A percentile compares a stretch with the other conserved stretches of the same genome.
Evolutionary conservation across 441 rosid species (phyloP).

Genomic region (Arabidopsis hybrid): DNA sequence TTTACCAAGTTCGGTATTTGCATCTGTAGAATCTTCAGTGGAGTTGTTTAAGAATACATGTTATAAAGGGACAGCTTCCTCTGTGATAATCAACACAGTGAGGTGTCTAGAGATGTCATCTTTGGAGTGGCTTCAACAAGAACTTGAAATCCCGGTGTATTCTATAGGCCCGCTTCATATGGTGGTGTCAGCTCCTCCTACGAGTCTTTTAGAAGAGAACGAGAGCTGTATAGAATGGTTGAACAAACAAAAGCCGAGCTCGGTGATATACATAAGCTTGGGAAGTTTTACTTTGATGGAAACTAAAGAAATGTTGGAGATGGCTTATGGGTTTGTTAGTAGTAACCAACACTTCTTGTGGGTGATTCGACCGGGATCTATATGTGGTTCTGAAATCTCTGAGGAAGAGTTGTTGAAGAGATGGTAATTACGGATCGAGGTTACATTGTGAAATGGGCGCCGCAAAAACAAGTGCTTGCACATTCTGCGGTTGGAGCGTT

Average conservation of each 20-base stretch:
- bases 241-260: slow-evolving; percentile 44
- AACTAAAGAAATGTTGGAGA: slow-evolving; percentile 36
- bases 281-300: slow-evolving; percentile 43
- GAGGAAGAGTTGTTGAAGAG: slow-evolving; percentile 28
- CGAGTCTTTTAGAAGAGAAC: slow-evolving; percentile 48
- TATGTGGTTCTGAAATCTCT: slow-evolving; percentile 9
- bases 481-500: slow-evolving; percentile 43
- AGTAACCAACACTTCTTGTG: slow-evolving; percentile 46
- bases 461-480: slow-evolving; percentile 47
- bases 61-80: slow-evolving; percentile 33
- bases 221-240: slow-evolving; percentile 50
- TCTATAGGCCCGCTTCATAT: slow-evolving; percentile 51
- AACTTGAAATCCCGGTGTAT: slow-evolving; percentile 41
- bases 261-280: slow-evolving; percentile 50
- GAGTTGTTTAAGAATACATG: slow-evolving; percentile 6
- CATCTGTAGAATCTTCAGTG: slow-evolving; percentile 21
- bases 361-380: slow-evolving; percentile 47
- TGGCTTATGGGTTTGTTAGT: slow-evolving; percentile 43
- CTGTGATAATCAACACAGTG: slow-evolving; percentile 45
- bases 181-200: slow-evolving; percentile 10
- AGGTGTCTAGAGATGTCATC: slow-evolving; percentile 43
- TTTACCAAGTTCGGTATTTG: slow-evolving; percentile 28
- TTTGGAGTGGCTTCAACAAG: slow-evolving; percentile 30
- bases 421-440: slow-evolving; percentile 39
- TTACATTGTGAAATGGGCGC: slow-evolving; percentile 51